phyloP scores from a whole-genome alignment of 1,284 basidiomycete species.

The Ustilago loliicola region DNA sequence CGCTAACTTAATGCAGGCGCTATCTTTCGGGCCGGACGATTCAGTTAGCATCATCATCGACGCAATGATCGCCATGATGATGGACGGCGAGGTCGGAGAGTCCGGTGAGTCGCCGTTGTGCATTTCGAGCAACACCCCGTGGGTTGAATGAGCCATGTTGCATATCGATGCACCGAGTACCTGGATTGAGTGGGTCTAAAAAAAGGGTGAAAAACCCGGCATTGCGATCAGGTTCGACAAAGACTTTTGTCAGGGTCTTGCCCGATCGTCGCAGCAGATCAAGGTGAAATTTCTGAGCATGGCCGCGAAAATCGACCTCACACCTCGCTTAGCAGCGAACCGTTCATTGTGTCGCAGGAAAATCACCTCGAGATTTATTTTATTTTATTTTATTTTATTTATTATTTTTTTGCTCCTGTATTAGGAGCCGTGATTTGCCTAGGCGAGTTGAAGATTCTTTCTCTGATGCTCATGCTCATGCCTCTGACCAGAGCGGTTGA shows the following conservation, averaged over 20 bases:
- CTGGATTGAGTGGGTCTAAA: background rate
- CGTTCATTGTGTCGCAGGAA: background rate
- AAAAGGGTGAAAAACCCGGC: background rate
- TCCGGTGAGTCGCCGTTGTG: background rate
- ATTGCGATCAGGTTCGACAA: background rate
- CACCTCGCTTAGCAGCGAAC: slow-evolving; percentile 11
- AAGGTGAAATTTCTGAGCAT: slow-evolving; percentile 6
- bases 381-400: too few relatives aligned
- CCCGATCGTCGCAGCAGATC: slow-evolving; percentile 10
- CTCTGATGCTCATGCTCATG: background rate
- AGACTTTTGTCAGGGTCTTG: slow-evolving; percentile 1
- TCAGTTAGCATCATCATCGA: too few relatives aligned
- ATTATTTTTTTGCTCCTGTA: background rate
- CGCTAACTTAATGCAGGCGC: background rate
- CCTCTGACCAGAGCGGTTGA: background rate
- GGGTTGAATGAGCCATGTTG: background rate
- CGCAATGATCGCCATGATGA: slow-evolving; percentile 8
- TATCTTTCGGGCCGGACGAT: background rate
- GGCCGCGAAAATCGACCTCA: slow-evolving; percentile 2
- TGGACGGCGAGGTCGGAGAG: background rate
- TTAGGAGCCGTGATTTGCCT: background rate
- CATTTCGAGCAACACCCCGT: background rate
- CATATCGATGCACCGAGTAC: background rate
- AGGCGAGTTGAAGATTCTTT: background rate
- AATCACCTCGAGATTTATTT: too few relatives aligned